A percentile compares a stretch with the other conserved stretches of the same genome.
Evolutionary conservation across 2,329 filamentous ascomycete genomes (phyloP).

Genomic region (Cyclaneusma minus): DNA sequence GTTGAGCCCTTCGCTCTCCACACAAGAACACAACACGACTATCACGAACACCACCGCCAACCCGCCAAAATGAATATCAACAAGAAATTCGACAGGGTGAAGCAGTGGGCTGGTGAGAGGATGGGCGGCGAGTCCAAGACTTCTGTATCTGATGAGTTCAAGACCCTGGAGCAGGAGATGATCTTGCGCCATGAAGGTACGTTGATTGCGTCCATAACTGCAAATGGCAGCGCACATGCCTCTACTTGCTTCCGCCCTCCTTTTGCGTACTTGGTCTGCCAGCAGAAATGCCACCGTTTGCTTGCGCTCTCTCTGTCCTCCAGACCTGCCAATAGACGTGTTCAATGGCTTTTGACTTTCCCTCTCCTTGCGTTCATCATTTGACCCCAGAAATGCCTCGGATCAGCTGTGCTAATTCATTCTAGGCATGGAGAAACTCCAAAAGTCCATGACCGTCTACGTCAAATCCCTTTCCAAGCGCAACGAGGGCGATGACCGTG

Average conservation of each 20-base stretch:
- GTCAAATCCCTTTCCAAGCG: slow-evolving; percentile 78
- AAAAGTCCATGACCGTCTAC: slow-evolving; percentile 72
- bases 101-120: slow-evolving; percentile 95
- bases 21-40: no score
- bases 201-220: slow-evolving; percentile 12
- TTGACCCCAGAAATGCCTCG: background rate
- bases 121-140: slow-evolving; percentile 90
- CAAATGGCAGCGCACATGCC: background rate
- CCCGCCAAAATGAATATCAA: slow-evolving; percentile 20
- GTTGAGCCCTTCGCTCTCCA: no score
- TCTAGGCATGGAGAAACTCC: slow-evolving; percentile 80
- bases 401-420: slow-evolving; percentile 1
- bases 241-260: background rate
- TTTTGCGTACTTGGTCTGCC: background rate
- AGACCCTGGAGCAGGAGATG: slow-evolving; percentile 81
- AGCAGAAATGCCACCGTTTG: no score
- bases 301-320: no score
- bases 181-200: slow-evolving; percentile 72
- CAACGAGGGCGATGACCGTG: slow-evolving; percentile 71
- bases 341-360: no score
- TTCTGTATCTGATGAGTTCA: slow-evolving; percentile 78
- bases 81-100: slow-evolving; percentile 90
- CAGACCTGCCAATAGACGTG: no score
- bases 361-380: background rate
- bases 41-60: slow-evolving; percentile 3